Percentiles rank a stretch among this genome's conserved stretches.
These are phyloP conservation scores for Suhomyces faveliae DNA, from an alignment of 805 yeast genomes.

Conservation along the genomic window DNA sequence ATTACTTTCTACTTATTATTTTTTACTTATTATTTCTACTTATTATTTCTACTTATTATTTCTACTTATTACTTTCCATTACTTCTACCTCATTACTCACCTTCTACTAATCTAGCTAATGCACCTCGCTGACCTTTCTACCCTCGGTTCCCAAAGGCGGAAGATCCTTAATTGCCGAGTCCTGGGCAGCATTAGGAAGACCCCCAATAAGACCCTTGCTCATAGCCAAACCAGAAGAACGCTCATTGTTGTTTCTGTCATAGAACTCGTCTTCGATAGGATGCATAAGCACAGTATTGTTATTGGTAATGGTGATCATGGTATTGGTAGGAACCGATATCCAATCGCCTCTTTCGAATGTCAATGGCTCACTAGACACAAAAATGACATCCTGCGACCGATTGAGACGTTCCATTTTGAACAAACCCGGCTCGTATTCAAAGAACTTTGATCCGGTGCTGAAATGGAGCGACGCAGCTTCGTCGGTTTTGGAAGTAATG, in stretches of 20 bases:
- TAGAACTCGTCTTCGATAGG: constrained; percentile 90
- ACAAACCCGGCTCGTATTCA: constrained; percentile 88
- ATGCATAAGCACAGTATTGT: constrained; percentile 82
- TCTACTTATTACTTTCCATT: no score
- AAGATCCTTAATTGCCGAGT: constrained; percentile 23
- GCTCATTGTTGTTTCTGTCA: constrained; percentile 61
- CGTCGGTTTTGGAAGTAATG: constrained; percentile 84
- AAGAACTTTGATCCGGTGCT: constrained; percentile 90
- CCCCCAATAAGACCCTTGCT: constrained; percentile 92
- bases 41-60: no score
- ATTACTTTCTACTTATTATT: no score
- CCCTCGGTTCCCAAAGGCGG: constrained; percentile 42
- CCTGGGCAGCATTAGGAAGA: constrained; percentile 53
- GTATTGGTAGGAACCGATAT: constrained; percentile 95
- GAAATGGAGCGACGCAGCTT: constrained; percentile 94
- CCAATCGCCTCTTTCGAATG: constrained; percentile 98
- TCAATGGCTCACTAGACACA: constrained; percentile 95
- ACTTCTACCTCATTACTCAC: no score
- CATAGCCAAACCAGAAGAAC: constrained; percentile 82
- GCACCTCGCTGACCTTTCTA: constrained; percentile 17
- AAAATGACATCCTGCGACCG: constrained; percentile 92
- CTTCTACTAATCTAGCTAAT: no score
- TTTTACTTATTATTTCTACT: no score
- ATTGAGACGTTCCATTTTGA: constrained; percentile 90
- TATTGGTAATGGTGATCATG: constrained; percentile 67